Evolutionary conservation across 73 alveolate species (phyloP).

Genomic region (Uronychia binucleata): DNA sequence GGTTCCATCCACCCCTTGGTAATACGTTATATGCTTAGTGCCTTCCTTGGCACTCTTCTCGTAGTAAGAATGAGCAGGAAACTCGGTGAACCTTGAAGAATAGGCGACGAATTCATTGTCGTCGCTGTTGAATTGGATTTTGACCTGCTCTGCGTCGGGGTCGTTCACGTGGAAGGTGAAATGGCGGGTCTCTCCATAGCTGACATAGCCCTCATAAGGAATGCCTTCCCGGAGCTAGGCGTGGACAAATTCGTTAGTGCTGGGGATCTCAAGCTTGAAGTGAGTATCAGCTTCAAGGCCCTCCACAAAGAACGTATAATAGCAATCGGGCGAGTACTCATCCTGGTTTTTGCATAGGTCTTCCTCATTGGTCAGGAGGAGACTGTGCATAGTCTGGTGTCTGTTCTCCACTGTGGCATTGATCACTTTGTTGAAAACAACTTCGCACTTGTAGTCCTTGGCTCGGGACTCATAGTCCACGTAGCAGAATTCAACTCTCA

Average conservation of each 20-base stretch:
- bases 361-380: no score
- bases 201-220: background rate
- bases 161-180: background rate
- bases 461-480: no score
- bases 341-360: no score
- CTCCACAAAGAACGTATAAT: no score
- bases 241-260: background rate
- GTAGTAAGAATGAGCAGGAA: background rate
- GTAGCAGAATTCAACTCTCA: background rate
- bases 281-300: no score
- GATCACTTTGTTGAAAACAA: no score
- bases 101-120: background rate
- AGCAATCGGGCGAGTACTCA: no score
- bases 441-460: no score
- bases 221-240: background rate
- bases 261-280: background rate
- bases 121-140: background rate
- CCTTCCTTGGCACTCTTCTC: background rate
- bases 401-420: no score
- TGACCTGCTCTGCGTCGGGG: background rate
- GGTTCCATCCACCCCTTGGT: background rate
- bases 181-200: background rate
- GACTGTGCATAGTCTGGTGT: no score
- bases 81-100: background rate
- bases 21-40: background rate